phyloP scores from a whole-genome alignment of 345 rosid species.

The Camelina laxa region DNA sequence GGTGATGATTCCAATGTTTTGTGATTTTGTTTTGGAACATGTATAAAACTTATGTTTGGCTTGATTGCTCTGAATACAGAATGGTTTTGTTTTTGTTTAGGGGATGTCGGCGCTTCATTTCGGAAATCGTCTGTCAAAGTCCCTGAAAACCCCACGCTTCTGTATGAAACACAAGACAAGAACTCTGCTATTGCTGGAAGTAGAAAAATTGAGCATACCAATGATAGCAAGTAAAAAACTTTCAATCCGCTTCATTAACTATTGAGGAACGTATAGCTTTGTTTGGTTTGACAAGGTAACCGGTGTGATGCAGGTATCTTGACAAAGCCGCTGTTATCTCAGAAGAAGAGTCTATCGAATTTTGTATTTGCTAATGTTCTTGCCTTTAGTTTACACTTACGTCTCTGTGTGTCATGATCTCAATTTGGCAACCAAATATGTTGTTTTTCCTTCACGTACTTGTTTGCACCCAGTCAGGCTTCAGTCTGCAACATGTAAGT shows the following conservation, averaged over 20 bases:
- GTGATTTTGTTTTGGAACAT: slow-evolving; percentile 34
- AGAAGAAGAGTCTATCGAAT: slow-evolving; percentile 52
- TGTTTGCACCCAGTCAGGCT: slow-evolving; percentile 85
- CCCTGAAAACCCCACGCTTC: slow-evolving; percentile 64
- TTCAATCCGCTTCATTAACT: background rate
- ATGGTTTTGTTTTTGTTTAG: slow-evolving; percentile 41
- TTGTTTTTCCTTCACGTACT: slow-evolving; percentile 61
- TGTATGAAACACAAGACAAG: slow-evolving; percentile 76
- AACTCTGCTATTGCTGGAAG: slow-evolving; percentile 75
- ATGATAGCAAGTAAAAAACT: slow-evolving; percentile 59
- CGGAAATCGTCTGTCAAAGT: slow-evolving; percentile 60
- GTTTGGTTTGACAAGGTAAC: background rate
- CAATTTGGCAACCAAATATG: background rate
- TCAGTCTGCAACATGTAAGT: slow-evolving; percentile 91
- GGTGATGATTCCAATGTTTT: slow-evolving; percentile 9
- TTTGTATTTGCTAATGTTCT: background rate
- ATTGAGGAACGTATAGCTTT: background rate
- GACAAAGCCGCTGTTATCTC: slow-evolving; percentile 88
- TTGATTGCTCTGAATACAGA: background rate
- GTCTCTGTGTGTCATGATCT: background rate
- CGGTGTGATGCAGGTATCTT: slow-evolving; percentile 65
- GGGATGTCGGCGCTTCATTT: slow-evolving; percentile 77
- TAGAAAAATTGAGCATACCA: slow-evolving; percentile 73
- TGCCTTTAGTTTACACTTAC: slow-evolving; percentile 13
- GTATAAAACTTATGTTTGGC: slow-evolving; percentile 4